Conservation (phyloP, 2,329 filamentous ascomycete genomes). For the Fusarium brevicatenulatum region DNA sequence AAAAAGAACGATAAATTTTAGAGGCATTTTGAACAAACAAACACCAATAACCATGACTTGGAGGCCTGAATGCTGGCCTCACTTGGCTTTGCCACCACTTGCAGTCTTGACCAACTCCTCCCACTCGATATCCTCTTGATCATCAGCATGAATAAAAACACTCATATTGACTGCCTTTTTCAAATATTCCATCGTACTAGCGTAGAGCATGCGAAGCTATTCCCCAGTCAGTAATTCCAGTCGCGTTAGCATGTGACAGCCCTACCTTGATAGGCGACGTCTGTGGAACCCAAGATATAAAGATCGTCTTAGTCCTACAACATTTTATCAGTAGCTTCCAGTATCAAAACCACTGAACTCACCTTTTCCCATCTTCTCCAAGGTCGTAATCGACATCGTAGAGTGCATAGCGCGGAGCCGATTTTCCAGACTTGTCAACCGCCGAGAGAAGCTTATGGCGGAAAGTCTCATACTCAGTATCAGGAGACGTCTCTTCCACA, state of each 20-base stretch:
- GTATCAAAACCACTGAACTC: rapidly evolving
- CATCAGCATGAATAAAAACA: constrained; percentile 28
- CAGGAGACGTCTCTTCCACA: constrained; percentile 21
- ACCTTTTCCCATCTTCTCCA: constrained; percentile 33
- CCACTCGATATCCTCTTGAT: constrained; percentile 26
- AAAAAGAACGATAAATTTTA: not conserved
- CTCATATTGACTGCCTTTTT: constrained; percentile 31
- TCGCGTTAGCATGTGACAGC: not conserved
- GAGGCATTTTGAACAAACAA: not conserved
- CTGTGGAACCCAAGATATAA: constrained; percentile 35
- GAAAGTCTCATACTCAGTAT: constrained; percentile 24
- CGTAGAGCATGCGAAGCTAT: constrained; percentile 37
- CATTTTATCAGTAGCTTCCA: rapidly evolving
- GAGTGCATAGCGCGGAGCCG: constrained; percentile 28
- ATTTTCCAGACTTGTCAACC: constrained; percentile 10
- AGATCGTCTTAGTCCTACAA: constrained; percentile 24
- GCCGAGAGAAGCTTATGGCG: constrained; percentile 23
- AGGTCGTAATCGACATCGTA: constrained; percentile 36
- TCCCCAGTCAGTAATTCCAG: not conserved
- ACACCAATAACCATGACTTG: not conserved
- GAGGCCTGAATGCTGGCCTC: not conserved
- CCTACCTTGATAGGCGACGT: constrained; percentile 28
- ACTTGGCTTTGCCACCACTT: constrained; percentile 21
- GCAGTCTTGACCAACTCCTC: constrained; percentile 13
- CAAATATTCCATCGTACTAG: constrained; percentile 36